A percentile compares a stretch with the other conserved stretches of the same genome.
phyloP scores from a whole-genome alignment of 2,329 filamentous ascomycete species.

The Fusarium udum region DNA sequence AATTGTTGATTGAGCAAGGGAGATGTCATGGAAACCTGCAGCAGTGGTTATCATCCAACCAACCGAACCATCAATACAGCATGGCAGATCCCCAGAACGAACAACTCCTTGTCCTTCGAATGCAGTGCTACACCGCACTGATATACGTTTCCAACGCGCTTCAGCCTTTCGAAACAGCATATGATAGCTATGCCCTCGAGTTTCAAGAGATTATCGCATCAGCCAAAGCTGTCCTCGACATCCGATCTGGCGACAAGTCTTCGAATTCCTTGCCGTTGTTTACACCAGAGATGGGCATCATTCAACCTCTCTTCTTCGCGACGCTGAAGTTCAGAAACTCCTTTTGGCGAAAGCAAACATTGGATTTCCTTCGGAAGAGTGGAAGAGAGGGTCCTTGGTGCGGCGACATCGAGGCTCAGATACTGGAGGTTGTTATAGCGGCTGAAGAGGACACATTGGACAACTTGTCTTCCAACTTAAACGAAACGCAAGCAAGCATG shows the following conservation, averaged over 20 bases:
- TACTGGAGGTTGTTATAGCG: background rate
- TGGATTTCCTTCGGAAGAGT: background rate
- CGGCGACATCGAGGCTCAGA: slow-evolving; percentile 1
- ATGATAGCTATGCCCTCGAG: slow-evolving; percentile 9
- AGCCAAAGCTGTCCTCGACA: background rate
- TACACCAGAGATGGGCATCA: slow-evolving; percentile 27
- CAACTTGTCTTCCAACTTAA: rapidly evolving
- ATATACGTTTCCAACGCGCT: slow-evolving; percentile 14
- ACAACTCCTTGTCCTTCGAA: slow-evolving; percentile 12
- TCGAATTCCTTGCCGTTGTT: background rate
- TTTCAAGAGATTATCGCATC: slow-evolving; percentile 24
- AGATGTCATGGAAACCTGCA: slow-evolving; percentile 4
- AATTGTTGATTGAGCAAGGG: slow-evolving; percentile 18
- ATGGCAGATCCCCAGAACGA: background rate
- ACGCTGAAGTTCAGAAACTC: slow-evolving; percentile 15
- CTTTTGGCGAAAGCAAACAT: slow-evolving; percentile 3
- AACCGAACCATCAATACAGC: background rate
- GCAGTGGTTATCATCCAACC: slow-evolving; percentile 8
- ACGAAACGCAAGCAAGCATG: rapidly evolving
- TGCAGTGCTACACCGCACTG: slow-evolving; percentile 22
- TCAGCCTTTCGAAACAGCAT: slow-evolving; percentile 11
- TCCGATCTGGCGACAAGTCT: background rate
- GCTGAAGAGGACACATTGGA: background rate
- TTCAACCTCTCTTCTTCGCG: slow-evolving; percentile 18
- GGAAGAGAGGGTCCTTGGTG: slow-evolving; percentile 30